phyloP scores from a whole-genome alignment of 2,329 filamentous ascomycete genomes.

The Pezicula radicicola region DNA sequence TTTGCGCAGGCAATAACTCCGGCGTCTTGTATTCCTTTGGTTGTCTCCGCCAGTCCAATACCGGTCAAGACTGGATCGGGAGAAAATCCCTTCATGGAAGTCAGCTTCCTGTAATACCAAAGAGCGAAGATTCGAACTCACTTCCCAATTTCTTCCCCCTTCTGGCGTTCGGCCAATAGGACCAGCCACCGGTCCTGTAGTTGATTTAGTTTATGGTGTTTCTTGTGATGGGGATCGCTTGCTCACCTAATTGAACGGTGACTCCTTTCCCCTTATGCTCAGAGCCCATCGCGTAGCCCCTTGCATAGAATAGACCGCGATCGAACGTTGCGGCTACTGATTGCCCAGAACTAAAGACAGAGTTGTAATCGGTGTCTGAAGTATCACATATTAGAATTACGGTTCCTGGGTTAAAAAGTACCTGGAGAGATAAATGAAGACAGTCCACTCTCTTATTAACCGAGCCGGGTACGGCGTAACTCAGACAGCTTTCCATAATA shows the following conservation, averaged over 20 bases:
- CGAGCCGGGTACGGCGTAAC: too few relatives aligned
- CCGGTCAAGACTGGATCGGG: conserved; percentile 74
- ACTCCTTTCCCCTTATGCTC: conserved; percentile 75
- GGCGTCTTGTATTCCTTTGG: conserved; percentile 77
- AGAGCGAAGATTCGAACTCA: conserved; percentile 53
- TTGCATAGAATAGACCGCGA: conserved; percentile 52
- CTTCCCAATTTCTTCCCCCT: conserved; percentile 70
- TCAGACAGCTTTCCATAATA: too few relatives aligned
- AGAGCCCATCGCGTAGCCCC: conserved; percentile 44
- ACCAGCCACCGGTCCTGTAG: conserved; percentile 60
- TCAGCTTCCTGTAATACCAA: conserved; percentile 38
- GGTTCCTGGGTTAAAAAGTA: too few relatives aligned
- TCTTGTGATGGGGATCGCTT: too few relatives aligned
- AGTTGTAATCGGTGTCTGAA: conserved; percentile 57
- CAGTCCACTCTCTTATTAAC: too few relatives aligned
- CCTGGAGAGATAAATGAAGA: too few relatives aligned
- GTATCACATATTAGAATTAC: too few relatives aligned
- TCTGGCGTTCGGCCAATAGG: conserved; percentile 64
- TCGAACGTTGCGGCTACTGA: conserved; percentile 71
- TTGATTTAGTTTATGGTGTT: too few relatives aligned
- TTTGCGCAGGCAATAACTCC: conserved; percentile 83
- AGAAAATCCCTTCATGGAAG: conserved; percentile 50
- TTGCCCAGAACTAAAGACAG: conserved; percentile 68
- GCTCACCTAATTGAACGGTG: conserved; percentile 62
- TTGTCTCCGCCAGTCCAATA: conserved; percentile 66